These are phyloP conservation scores for Chaetomium globosum DNA, from an alignment of 2,329 filamentous ascomycete genomes.

Conservation along the genomic window DNA sequence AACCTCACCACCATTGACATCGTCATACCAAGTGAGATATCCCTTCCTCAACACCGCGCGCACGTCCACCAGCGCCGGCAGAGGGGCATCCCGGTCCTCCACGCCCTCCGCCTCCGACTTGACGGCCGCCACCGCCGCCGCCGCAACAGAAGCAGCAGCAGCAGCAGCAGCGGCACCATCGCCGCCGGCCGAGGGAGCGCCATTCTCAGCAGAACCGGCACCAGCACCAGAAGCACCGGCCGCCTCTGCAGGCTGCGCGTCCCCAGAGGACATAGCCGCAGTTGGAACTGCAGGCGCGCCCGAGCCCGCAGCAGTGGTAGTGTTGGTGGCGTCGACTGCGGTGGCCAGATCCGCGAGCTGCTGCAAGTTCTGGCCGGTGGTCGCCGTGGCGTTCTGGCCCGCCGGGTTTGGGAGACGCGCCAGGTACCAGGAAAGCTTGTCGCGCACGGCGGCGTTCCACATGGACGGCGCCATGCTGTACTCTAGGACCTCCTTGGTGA, in stretches of 20 bases:
- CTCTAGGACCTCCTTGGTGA: conserved; percentile 60
- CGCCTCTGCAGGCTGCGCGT: conserved; percentile 3
- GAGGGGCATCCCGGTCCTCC: not conserved
- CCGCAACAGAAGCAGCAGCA: not conserved
- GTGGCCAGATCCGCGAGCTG: conserved; percentile 51
- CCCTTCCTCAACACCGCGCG: conserved; percentile 22
- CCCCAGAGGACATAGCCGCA: not conserved
- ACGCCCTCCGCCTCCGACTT: not conserved
- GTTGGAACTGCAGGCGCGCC: not conserved
- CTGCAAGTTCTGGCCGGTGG: conserved; percentile 57
- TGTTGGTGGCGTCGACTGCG: conserved; percentile 39
- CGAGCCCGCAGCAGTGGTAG: not conserved
- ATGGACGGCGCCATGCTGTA: conserved; percentile 52
- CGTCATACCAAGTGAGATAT: conserved; percentile 30
- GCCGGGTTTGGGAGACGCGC: not conserved
- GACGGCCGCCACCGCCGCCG: not conserved
- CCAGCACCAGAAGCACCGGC: not conserved
- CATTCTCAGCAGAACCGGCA: not conserved
- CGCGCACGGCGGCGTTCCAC: conserved; percentile 61
- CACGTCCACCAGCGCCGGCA: conserved; percentile 18
- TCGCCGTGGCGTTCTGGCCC: conserved; percentile 38
- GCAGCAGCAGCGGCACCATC: not conserved
- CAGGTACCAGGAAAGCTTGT: conserved; percentile 51
- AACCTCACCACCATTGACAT: not conserved
- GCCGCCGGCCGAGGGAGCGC: not conserved